Percentiles rank a stretch among this genome's conserved stretches.
Conservation (phyloP, 176 grass and related monocot genomes). For the Luzula sylvatica region DNA sequence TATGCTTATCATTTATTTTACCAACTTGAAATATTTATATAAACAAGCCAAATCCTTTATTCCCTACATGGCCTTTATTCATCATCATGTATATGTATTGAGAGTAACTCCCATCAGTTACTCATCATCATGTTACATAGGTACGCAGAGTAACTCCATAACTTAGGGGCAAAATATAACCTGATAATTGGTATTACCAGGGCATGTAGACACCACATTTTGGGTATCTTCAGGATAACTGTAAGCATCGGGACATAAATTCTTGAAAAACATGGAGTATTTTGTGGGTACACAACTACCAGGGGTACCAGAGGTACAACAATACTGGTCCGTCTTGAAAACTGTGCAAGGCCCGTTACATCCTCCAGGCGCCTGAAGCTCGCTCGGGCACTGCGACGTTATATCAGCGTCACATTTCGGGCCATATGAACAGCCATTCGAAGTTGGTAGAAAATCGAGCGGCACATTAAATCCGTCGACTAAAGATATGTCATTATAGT, state of each 20-base stretch:
- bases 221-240: conserved; percentile 16
- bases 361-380: conserved; percentile 30
- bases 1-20: too few species aligned
- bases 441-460: conserved; percentile 27
- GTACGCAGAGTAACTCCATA: too few species aligned
- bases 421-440: background rate
- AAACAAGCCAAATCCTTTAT: too few species aligned
- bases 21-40: too few species aligned
- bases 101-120: too few species aligned
- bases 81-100: too few species aligned
- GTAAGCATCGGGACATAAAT: conserved; percentile 8
- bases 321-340: conserved; percentile 37
- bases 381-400: conserved; percentile 29
- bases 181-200: conserved; percentile 14
- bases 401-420: conserved; percentile 24
- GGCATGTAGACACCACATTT: conserved; percentile 1
- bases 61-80: too few species aligned
- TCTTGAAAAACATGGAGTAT: conserved; percentile 21
- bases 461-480: conserved; percentile 60
- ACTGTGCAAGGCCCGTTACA: conserved; percentile 39
- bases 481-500: conserved; percentile 60
- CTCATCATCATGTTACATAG: too few species aligned
- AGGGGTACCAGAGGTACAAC: conserved; percentile 20
- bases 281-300: conserved; percentile 24
- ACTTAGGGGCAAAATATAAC: conserved; percentile 19